A percentile compares a stretch with the other conserved stretches of the same genome.
These are phyloP conservation scores for Botrytis tulipae DNA, from an alignment of 2,329 filamentous ascomycete species.

Conservation along the genomic window DNA sequence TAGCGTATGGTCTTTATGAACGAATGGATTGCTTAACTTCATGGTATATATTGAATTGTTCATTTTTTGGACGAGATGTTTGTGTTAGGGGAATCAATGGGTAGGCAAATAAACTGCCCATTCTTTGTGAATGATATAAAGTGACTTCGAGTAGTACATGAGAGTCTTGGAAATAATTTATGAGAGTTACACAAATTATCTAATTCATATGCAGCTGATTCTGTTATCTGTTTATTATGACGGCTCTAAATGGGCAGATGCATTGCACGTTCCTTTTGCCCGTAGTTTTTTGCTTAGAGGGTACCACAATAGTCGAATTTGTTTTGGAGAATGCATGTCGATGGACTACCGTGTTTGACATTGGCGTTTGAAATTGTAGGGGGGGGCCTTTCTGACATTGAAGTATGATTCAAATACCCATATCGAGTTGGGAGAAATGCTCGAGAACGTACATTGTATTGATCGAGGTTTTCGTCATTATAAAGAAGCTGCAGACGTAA, in stretches of 20 bases:
- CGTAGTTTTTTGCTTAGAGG: not conserved
- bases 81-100: not conserved
- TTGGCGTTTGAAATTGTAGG: not conserved
- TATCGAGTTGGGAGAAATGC: not conserved
- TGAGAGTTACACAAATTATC: not conserved
- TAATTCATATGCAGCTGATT: not conserved
- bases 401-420: not conserved
- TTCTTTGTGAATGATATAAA: not conserved
- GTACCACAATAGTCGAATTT: not conserved
- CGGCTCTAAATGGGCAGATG: not conserved
- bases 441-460: not conserved
- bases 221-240: not conserved
- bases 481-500: not conserved
- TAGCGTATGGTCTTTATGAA: conserved; percentile 4
- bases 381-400: not conserved
- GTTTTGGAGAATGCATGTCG: not conserved
- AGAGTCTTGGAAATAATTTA: not conserved
- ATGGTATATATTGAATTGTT: not conserved
- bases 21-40: not conserved
- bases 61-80: not conserved
- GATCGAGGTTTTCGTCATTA: not conserved
- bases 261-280: not conserved
- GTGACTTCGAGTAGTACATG: not conserved
- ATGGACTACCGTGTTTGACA: not conserved
- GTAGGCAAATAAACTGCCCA: not conserved